phyloP scores from a whole-genome alignment of 2,329 filamentous ascomycete genomes.

The Didymella arachidicola region DNA sequence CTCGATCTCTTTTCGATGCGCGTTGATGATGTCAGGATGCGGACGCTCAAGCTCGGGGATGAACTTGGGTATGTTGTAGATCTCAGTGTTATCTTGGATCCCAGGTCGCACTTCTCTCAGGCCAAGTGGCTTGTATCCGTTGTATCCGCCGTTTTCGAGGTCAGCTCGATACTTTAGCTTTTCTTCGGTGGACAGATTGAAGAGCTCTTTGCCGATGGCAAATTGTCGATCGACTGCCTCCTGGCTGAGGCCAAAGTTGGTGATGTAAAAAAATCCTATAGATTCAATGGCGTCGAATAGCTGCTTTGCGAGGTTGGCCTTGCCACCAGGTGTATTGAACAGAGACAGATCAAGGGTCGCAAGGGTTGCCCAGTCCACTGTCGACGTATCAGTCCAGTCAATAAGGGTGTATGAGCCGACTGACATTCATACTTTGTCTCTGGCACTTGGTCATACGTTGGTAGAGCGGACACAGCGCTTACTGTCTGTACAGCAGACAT shows the following conservation, averaged over 20 bases:
- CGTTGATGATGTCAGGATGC: slow-evolving; percentile 50
- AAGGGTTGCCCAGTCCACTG: slow-evolving; percentile 25
- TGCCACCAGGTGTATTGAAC: slow-evolving; percentile 63
- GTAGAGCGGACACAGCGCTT: not conserved
- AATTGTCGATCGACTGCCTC: slow-evolving; percentile 30
- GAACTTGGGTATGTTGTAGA: slow-evolving; percentile 68
- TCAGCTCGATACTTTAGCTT: slow-evolving; percentile 26
- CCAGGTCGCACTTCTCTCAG: slow-evolving; percentile 41
- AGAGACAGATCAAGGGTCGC: slow-evolving; percentile 34
- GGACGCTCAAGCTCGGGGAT: slow-evolving; percentile 61
- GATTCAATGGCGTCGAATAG: slow-evolving; percentile 60
- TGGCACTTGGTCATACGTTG: slow-evolving; percentile 7
- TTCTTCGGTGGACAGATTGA: slow-evolving; percentile 24
- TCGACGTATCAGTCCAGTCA: not conserved
- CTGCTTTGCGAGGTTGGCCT: slow-evolving; percentile 61
- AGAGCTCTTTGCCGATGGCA: slow-evolving; percentile 24
- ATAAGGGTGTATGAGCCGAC: not conserved
- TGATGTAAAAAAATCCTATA: slow-evolving; percentile 30
- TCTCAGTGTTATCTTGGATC: slow-evolving; percentile 63
- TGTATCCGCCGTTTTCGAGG: slow-evolving; percentile 53
- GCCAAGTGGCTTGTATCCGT: slow-evolving; percentile 50
- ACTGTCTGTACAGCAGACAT: slow-evolving; percentile 10
- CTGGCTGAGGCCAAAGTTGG: slow-evolving; percentile 27
- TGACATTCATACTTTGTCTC: slow-evolving; percentile 9
- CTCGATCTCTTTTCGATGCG: slow-evolving; percentile 58